phyloP scores from a whole-genome alignment of 345 rosid species.

The Isatis tinctoria region DNA sequence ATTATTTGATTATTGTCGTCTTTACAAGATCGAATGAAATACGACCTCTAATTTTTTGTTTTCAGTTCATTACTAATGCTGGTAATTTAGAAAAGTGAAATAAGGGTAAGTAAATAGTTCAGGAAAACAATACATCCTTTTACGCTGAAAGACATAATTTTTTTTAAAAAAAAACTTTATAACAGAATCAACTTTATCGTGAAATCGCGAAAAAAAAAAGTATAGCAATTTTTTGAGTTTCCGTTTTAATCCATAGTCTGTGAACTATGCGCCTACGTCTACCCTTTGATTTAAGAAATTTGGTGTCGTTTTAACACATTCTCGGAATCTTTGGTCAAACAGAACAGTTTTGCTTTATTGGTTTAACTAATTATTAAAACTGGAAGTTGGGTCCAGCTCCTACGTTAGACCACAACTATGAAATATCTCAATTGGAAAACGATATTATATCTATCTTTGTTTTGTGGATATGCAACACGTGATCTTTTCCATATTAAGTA shows the following conservation, averaged over 20 bases:
- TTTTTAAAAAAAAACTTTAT: too few species aligned
- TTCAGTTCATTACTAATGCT: not conserved
- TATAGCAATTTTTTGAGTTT: not conserved
- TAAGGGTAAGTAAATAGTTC: not conserved
- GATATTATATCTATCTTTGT: not conserved
- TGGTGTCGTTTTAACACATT: not conserved
- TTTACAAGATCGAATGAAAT: not conserved
- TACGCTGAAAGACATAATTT: not conserved
- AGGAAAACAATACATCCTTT: not conserved
- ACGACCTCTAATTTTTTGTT: not conserved
- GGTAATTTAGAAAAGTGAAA: not conserved
- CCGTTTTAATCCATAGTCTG: not conserved
- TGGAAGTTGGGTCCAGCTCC: constrained; percentile 21
- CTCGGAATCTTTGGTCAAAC: not conserved
- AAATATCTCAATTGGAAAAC: not conserved
- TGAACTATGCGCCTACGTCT: too few species aligned
- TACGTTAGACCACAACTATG: constrained; percentile 12
- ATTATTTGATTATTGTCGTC: not conserved
- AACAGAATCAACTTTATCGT: not conserved
- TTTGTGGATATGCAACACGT: constrained; percentile 28
- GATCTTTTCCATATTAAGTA: constrained; percentile 17
- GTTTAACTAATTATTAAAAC: not conserved
- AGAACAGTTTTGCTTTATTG: not conserved
- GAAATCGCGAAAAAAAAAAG: not conserved
- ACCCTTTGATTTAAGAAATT: not conserved